These are phyloP conservation scores for Corymbia calophylla DNA, from an alignment of 441 rosid species.

Conservation along the genomic window DNA sequence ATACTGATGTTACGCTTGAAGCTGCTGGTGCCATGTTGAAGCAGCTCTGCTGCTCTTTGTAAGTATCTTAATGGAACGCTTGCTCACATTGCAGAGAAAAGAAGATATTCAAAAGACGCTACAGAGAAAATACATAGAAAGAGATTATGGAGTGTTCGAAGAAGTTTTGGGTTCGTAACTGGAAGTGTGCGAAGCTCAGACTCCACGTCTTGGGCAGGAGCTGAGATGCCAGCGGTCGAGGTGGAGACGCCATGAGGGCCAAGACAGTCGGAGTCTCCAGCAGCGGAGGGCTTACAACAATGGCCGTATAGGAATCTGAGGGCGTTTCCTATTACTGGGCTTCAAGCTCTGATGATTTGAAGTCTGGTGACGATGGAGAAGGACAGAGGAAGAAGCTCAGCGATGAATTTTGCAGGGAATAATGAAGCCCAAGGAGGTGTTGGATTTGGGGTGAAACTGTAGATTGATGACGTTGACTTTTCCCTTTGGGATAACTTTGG, in stretches of 20 bases:
- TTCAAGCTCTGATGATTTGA: background rate
- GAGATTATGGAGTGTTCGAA: background rate
- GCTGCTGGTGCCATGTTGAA: background rate
- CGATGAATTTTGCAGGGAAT: background rate
- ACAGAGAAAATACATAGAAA: background rate
- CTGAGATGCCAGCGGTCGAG: constrained; percentile 57
- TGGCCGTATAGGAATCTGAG: constrained; percentile 35
- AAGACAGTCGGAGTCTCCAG: constrained; percentile 35
- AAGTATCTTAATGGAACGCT: background rate
- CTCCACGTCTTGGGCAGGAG: constrained; percentile 53
- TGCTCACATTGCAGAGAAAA: background rate
- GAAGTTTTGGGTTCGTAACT: constrained; percentile 17
- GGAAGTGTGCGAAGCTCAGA: constrained; percentile 67
- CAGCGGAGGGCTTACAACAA: constrained; percentile 41
- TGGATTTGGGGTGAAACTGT: background rate
- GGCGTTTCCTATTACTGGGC: constrained; percentile 61
- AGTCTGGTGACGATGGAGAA: background rate
- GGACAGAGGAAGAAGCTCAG: background rate
- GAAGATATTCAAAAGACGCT: background rate
- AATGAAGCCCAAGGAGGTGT: background rate
- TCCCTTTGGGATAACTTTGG: background rate
- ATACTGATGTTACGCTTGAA: background rate
- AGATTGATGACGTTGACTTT: background rate
- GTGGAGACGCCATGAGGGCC: constrained; percentile 57
- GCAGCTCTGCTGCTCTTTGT: background rate